Conservation (phyloP, 352 stramenopile genomes). For the Globisporangium spinosum region DNA sequence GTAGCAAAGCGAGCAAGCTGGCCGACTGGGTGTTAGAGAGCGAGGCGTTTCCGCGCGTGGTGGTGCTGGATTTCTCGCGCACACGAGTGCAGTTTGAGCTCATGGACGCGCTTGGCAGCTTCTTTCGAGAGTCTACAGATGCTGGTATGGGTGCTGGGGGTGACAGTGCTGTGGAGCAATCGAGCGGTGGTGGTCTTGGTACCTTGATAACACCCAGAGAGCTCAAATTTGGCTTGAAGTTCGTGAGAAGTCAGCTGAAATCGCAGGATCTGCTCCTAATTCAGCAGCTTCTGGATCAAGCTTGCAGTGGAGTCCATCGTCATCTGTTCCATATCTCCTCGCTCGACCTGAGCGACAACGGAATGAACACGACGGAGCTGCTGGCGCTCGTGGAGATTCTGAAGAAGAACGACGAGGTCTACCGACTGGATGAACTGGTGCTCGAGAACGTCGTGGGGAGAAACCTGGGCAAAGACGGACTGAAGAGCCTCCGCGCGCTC, state of each 20-base stretch:
- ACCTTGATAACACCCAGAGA: background rate
- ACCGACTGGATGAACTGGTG: conserved; percentile 1
- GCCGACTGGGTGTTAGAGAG: background rate
- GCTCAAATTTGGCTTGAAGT: background rate
- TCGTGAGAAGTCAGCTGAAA: conserved; percentile 1
- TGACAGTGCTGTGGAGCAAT: too few relatives aligned
- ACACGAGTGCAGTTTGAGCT: background rate
- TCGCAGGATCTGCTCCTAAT: conserved; percentile 9
- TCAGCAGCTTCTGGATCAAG: conserved; percentile 4
- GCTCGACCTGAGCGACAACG: conserved; percentile 16
- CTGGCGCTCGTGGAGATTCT: conserved; percentile 3
- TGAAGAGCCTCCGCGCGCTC: conserved; percentile 1
- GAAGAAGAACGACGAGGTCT: conserved; percentile 4
- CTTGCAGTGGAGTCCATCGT: background rate
- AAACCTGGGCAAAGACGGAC: background rate
- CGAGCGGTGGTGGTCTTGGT: background rate
- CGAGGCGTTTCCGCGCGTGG: background rate
- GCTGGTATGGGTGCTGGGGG: too few relatives aligned
- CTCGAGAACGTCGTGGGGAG: conserved; percentile 6
- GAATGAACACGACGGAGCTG: conserved; percentile 3
- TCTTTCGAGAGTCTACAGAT: background rate
- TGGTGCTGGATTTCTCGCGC: background rate
- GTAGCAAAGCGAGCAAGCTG: background rate
- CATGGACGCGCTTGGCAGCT: background rate
- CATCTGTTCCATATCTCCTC: background rate